Evolutionary conservation across 2,329 filamentous ascomycete species (phyloP).

Genomic region (Cercospora sp.): DNA sequence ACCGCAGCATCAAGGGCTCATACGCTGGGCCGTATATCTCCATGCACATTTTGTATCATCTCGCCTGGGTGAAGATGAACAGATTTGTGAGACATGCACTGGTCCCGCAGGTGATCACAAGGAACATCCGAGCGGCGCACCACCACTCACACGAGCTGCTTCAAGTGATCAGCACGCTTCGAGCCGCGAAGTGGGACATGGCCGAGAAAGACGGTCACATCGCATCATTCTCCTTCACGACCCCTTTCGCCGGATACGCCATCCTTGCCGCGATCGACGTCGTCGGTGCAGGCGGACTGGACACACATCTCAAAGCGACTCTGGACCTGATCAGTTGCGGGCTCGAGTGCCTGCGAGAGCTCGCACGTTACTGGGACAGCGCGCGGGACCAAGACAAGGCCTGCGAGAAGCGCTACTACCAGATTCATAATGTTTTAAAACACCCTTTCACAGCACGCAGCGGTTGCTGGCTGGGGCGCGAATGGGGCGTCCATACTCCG

Average conservation of each 20-base stretch:
- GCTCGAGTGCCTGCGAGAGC: slow-evolving; percentile 56
- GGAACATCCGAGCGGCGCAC: slow-evolving; percentile 53
- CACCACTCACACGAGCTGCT: slow-evolving; percentile 58
- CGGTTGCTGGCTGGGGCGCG: slow-evolving; percentile 38
- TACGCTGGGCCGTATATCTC: slow-evolving; percentile 62
- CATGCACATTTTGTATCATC: slow-evolving; percentile 68
- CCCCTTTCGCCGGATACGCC: slow-evolving; percentile 62
- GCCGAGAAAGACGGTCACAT: slow-evolving; percentile 31
- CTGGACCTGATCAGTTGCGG: slow-evolving; percentile 58
- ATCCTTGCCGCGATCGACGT: slow-evolving; percentile 67
- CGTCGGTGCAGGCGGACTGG: slow-evolving; percentile 60
- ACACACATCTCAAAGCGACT: slow-evolving; percentile 54
- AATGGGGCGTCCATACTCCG: slow-evolving; percentile 39
- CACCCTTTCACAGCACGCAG: slow-evolving; percentile 41
- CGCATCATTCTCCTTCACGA: slow-evolving; percentile 49
- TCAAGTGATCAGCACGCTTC: slow-evolving; percentile 37
- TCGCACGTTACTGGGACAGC: slow-evolving; percentile 62
- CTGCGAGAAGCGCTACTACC: slow-evolving; percentile 51
- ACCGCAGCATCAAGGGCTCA: slow-evolving; percentile 55
- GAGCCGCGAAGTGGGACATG: slow-evolving; percentile 27
- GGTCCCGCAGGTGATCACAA: slow-evolving; percentile 46
- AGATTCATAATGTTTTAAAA: slow-evolving; percentile 46
- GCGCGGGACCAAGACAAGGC: slow-evolving; percentile 54
- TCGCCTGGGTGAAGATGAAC: slow-evolving; percentile 64
- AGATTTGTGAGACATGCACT: slow-evolving; percentile 56